Base-by-base conservation (phyloP, 306 rosid species). In the Cucurbita argyrosperma region DNA sequence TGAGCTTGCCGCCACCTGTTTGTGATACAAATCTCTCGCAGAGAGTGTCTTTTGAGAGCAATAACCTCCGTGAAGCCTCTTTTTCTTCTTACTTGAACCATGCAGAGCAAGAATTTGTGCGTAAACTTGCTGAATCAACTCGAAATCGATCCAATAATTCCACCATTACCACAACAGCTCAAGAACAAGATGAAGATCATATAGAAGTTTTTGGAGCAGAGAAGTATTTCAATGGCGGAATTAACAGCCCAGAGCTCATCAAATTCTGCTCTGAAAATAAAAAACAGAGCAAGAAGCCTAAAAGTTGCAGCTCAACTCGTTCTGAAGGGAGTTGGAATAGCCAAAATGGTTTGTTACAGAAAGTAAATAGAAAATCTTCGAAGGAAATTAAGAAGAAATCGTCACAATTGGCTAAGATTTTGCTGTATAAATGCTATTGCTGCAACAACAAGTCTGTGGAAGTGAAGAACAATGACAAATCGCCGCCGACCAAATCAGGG, bases 151-250 rank as follows among this genome's bases (percentile, higher is more conserved):
- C 72, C 0, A 68, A 68, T 42, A 9, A 51, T 12, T 10, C 65
- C 42, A 38, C 26, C 15, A 21, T 16, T 5, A 10, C 39, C 3
- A 10, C 26, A 0, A 43, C 9, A 11, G 11, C 63, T 26, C 53
- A 49, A 3, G 96, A 85, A 72, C 88, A 89, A 8, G 87, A 85
- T 51, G 96, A 78, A 70, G 97, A 95, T 40, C 43, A 40, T 76
- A 95, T 95, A 51, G 99, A 88, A 65, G 92, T 95, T 0, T 95
- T 95, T 74, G 83, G 83, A 18, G 99, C 99, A 39, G 91, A 88
- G 62, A 95, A 95, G 74, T 95, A 95, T 88, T 95, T 95, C 95
- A 89, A 88, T 75, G 99, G 92, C 74, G 86, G 49, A 38, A 78
- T 82, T 42, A 63, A 71, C 18, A 74, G 76, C 45, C 81, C 85